Percentiles rank a stretch among this genome's conserved stretches.
These are phyloP conservation scores for Miscanthus sacchariflorus DNA, from an alignment of 202 grass and related monocot genomes.

Conservation along the genomic window DNA sequence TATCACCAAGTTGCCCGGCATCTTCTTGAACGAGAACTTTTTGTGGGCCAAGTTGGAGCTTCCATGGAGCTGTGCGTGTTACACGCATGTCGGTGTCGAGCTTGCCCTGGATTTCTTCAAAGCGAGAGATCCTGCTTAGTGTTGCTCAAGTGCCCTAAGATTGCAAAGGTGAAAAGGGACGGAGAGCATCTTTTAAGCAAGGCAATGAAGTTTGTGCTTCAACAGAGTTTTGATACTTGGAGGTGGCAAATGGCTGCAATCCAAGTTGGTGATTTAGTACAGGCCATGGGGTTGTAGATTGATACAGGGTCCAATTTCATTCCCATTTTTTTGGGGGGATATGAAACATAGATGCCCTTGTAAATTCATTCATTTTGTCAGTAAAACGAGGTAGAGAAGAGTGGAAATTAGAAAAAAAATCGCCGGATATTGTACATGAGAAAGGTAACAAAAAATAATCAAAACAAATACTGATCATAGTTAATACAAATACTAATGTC, in stretches of 20 bases:
- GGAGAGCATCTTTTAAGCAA: slow-evolving; percentile 45
- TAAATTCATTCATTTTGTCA: slow-evolving; percentile 40
- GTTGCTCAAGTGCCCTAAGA: slow-evolving; percentile 28
- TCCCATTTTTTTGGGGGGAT: slow-evolving; percentile 56
- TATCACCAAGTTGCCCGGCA: slow-evolving; percentile 56
- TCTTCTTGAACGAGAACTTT: slow-evolving; percentile 56
- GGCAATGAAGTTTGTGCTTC: slow-evolving; percentile 49
- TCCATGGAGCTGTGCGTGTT: slow-evolving; percentile 51
- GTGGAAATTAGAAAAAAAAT: not conserved
- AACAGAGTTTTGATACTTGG: slow-evolving; percentile 60
- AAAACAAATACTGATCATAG: not conserved
- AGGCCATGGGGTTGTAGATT: slow-evolving; percentile 62
- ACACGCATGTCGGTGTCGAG: slow-evolving; percentile 42
- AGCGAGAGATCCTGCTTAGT: slow-evolving; percentile 29
- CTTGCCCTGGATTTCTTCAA: slow-evolving; percentile 55
- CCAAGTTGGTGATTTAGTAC: slow-evolving; percentile 63
- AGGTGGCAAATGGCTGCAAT: slow-evolving; percentile 66
- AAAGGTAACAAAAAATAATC: not conserved
- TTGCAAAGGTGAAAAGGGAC: slow-evolving; percentile 42
- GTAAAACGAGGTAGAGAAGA: not conserved
- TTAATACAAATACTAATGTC: not conserved
- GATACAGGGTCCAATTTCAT: slow-evolving; percentile 5
- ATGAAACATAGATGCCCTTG: slow-evolving; percentile 28
- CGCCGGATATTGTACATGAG: not conserved
- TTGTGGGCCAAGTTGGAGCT: slow-evolving; percentile 33